Percentiles rank a stretch among this genome's conserved stretches.
Conservation (phyloP, 768 basidiomycete genomes). For the Solioccasus polychromus region DNA sequence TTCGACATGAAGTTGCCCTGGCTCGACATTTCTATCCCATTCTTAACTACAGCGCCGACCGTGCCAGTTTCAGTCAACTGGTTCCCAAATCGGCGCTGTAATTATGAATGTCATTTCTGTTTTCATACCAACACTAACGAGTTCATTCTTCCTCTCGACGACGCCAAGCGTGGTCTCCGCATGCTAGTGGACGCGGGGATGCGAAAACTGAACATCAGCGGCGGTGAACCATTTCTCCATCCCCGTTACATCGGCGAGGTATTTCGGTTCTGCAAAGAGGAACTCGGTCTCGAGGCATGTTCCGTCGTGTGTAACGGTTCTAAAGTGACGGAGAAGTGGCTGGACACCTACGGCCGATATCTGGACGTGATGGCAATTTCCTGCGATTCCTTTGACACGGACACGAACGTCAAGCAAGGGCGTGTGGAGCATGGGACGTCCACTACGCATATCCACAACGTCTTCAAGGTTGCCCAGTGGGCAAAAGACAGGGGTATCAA, state of each 20-base stretch:
- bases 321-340: slow-evolving; percentile 41
- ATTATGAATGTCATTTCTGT: slow-evolving; percentile 40
- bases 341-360: slow-evolving; percentile 38
- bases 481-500: slow-evolving; percentile 34
- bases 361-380: slow-evolving; percentile 43
- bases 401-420: slow-evolving; percentile 35
- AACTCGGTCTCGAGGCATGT: slow-evolving; percentile 35
- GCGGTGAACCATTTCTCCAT: slow-evolving; percentile 38
- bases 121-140: slow-evolving; percentile 40
- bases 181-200: slow-evolving; percentile 33
- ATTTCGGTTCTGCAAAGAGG: slow-evolving; percentile 37
- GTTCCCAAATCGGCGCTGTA: slow-evolving; percentile 28
- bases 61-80: slow-evolving; percentile 27
- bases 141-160: slow-evolving; percentile 33
- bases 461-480: slow-evolving; percentile 37
- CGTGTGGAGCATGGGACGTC: slow-evolving; percentile 31
- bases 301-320: slow-evolving; percentile 37
- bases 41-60: slow-evolving; percentile 7
- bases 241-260: slow-evolving; percentile 38
- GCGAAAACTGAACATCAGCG: slow-evolving; percentile 37
- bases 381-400: slow-evolving; percentile 38
- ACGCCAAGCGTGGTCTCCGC: slow-evolving; percentile 34
- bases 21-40: slow-evolving; percentile 18
- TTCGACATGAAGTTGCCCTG: slow-evolving; percentile 10
- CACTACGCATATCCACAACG: slow-evolving; percentile 31